A percentile compares a stretch with the other conserved stretches of the same genome.
Conservation (phyloP, 306 rosid genomes). For the Acmispon strigosus region DNA sequence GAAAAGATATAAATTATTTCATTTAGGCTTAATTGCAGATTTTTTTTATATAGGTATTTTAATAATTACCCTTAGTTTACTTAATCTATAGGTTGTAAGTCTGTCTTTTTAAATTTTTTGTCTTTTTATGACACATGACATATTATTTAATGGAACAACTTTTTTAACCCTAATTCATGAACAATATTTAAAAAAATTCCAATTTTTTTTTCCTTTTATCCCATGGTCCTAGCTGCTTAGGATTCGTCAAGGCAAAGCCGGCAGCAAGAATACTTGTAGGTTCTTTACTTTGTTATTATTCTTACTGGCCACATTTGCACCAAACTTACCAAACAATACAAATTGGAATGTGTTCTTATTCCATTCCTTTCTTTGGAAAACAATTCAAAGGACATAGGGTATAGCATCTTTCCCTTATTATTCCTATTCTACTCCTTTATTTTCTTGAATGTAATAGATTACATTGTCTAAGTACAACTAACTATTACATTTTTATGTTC, state of each 20-base stretch:
- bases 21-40: too few species aligned
- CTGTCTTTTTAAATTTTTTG: too few species aligned
- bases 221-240: slow-evolving; percentile 23
- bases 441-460: background rate
- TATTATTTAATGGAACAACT: too few species aligned
- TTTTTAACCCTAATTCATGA: too few species aligned
- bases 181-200: too few species aligned
- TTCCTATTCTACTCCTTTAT: slow-evolving; percentile 3
- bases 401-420: slow-evolving; percentile 10
- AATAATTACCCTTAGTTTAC: too few species aligned
- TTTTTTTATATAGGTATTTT: too few species aligned
- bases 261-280: slow-evolving; percentile 18
- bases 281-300: slow-evolving; percentile 21
- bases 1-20: too few species aligned
- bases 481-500: background rate
- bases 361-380: slow-evolving; percentile 13
- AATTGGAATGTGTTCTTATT: slow-evolving; percentile 32
- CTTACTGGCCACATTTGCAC: slow-evolving; percentile 23
- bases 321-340: slow-evolving; percentile 30
- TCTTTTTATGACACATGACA: too few species aligned
- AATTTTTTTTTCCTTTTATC: too few species aligned
- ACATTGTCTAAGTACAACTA: background rate
- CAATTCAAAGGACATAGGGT: slow-evolving; percentile 21
- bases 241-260: slow-evolving; percentile 26
- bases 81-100: too few species aligned